Conservation (phyloP, 345 rosid genomes). For the Melaleuca quinquenervia region DNA sequence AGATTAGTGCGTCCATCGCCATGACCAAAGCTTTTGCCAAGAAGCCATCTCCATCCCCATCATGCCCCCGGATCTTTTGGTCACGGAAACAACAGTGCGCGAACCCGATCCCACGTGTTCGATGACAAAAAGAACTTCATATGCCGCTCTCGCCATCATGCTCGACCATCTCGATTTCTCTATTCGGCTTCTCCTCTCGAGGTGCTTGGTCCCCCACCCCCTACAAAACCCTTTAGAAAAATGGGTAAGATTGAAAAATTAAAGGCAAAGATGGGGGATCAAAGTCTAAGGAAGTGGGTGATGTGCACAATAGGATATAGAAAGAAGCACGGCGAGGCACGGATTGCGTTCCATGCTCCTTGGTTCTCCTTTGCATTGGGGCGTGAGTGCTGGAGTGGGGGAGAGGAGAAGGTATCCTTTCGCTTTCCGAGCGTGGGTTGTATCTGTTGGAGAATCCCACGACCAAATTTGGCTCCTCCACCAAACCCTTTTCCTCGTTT, state of each 20-base stretch:
- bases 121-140: background rate
- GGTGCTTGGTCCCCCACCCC: background rate
- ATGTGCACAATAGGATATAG: background rate
- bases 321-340: background rate
- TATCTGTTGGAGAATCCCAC: constrained; percentile 13
- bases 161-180: background rate
- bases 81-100: background rate
- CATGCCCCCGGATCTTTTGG: background rate
- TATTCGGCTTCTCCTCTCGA: background rate
- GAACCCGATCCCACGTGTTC: background rate
- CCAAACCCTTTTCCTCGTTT: background rate
- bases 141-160: background rate
- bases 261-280: background rate
- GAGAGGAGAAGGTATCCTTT: background rate
- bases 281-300: constrained; percentile 2
- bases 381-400: background rate
- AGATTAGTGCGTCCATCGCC: background rate
- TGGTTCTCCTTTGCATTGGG: background rate
- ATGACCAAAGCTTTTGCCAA: background rate
- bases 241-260: background rate
- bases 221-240: background rate
- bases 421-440: constrained; percentile 12
- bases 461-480: constrained; percentile 8
- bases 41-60: background rate
- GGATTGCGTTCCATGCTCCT: background rate